phyloP scores from a whole-genome alignment of 805 yeast species.

The Isabelozyma gotoi region DNA sequence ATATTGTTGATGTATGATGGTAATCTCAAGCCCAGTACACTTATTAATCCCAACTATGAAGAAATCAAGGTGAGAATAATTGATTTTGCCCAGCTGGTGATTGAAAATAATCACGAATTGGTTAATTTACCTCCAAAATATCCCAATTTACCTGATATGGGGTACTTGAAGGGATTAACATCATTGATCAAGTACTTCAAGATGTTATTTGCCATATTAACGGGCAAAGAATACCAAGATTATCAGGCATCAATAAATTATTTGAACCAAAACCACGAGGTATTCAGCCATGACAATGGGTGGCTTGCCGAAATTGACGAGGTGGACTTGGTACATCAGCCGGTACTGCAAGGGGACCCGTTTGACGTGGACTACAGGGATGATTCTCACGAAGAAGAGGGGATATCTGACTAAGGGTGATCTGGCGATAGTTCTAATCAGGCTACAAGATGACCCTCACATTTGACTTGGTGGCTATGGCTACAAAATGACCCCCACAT shows the following conservation, averaged over 20 bases:
- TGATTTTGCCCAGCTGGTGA: slow-evolving; percentile 93
- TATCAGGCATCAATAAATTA: slow-evolving; percentile 12
- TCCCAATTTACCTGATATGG: slow-evolving; percentile 65
- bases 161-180: slow-evolving; percentile 79
- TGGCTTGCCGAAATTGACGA: background rate
- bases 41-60: slow-evolving; percentile 9
- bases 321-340: slow-evolving; percentile 7
- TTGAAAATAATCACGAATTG: slow-evolving; percentile 43
- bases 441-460: too few relatives aligned
- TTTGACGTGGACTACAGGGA: background rate
- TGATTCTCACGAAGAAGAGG: slow-evolving; percentile 1
- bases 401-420: slow-evolving; percentile 1
- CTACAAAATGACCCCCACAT: too few relatives aligned
- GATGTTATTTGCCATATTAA: slow-evolving; percentile 54
- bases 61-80: slow-evolving; percentile 64
- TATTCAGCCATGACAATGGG: background rate
- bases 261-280: background rate
- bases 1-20: slow-evolving; percentile 89
- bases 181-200: slow-evolving; percentile 71
- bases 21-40: background rate
- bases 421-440: too few relatives aligned
- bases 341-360: slow-evolving; percentile 6
- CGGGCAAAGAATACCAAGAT: slow-evolving; percentile 39
- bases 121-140: slow-evolving; percentile 70
- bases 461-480: too few relatives aligned